These are phyloP conservation scores for Artemisia argyi DNA, from an alignment of 129 eudicot genomes.

Conservation along the genomic window DNA sequence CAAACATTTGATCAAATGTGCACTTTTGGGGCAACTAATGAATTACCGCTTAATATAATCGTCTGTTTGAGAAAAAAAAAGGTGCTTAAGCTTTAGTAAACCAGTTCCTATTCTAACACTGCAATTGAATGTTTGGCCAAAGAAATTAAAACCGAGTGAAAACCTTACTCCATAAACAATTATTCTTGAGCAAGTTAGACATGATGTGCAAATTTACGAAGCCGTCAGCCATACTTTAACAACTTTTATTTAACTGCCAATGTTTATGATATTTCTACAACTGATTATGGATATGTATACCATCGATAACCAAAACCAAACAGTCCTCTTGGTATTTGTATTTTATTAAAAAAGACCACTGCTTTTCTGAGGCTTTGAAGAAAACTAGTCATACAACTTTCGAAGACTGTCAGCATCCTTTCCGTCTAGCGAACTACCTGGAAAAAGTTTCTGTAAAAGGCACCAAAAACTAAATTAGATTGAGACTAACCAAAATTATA, in stretches of 20 bases:
- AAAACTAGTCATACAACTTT: slow-evolving; percentile 3
- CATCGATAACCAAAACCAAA: slow-evolving; percentile 1
- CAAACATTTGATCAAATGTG: no score
- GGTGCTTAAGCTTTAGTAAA: neutral
- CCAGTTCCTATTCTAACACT: neutral
- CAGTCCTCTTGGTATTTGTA: neutral
- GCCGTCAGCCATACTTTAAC: neutral
- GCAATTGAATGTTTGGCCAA: neutral
- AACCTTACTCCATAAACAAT: neutral
- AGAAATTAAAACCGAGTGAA: neutral
- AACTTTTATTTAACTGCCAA: neutral
- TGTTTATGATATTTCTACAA: neutral
- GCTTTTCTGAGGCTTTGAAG: neutral
- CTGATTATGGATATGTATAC: neutral
- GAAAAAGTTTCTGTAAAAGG: slow-evolving; percentile 21
- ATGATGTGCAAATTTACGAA: neutral
- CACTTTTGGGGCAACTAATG: no score
- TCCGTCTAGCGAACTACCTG: slow-evolving; percentile 9
- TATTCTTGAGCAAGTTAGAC: neutral
- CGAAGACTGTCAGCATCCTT: slow-evolving; percentile 5
- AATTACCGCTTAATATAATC: no score
- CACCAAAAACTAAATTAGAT: slow-evolving; percentile 12
- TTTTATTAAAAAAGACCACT: neutral
- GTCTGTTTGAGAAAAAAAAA: neutral
- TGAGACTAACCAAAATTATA: neutral